phyloP scores from a whole-genome alignment of 2,329 filamentous ascomycete genomes.

The Paecilomyces niveus region DNA sequence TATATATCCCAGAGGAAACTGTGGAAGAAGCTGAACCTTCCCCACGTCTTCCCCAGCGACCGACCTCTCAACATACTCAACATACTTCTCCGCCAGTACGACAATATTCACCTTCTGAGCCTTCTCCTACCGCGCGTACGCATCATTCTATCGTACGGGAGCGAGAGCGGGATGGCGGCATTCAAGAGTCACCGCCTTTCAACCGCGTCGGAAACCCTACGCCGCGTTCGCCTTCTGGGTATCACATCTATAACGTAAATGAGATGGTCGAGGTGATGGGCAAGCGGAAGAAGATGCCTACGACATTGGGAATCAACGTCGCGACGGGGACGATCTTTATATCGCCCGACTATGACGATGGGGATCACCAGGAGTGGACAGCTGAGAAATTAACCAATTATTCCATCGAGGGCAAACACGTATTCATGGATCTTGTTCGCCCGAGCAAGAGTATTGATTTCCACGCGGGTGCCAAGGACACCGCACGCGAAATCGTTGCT shows the following conservation, averaged over 20 bases:
- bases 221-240: constrained; percentile 64
- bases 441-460: constrained; percentile 96
- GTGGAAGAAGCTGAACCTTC: constrained; percentile 55
- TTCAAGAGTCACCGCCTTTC: constrained; percentile 50
- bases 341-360: constrained; percentile 74
- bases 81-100: constrained; percentile 51
- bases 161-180: constrained; percentile 30
- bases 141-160: constrained; percentile 17
- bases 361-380: constrained; percentile 83
- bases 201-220: constrained; percentile 46
- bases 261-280: constrained; percentile 97
- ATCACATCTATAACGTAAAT: constrained; percentile 93
- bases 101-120: constrained; percentile 50
- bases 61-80: constrained; percentile 50
- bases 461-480: constrained; percentile 94
- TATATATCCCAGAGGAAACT: constrained; percentile 55
- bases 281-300: constrained; percentile 96
- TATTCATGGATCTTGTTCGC: constrained; percentile 86
- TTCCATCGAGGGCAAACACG: constrained; percentile 94
- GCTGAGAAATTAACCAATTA: constrained; percentile 96
- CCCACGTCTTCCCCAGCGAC: constrained; percentile 58
- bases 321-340: constrained; percentile 85
- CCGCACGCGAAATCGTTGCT: constrained; percentile 84
- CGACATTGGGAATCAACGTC: constrained; percentile 89
- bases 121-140: constrained; percentile 38